Evolutionary conservation across 441 rosid genomes (phyloP), one percentile per base, ranked within the genome.

Genomic region (Populus hybrid): DNA sequence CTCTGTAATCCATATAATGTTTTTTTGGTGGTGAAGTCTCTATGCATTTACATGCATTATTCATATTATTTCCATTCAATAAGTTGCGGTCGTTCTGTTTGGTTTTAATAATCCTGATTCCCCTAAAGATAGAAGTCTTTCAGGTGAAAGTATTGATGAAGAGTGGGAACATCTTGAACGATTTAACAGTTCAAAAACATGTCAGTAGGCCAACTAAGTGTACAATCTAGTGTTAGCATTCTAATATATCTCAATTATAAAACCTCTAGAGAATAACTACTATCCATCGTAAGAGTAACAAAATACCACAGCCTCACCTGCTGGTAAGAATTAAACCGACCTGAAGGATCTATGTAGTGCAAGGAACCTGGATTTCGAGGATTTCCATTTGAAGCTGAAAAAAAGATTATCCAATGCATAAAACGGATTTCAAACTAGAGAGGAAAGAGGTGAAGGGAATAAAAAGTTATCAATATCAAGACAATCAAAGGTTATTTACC

Each of bases 321-420:
- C 80, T 94, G 98, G 83, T 94, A 94, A 69, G 95, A 83, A 87
- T 94, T 94, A 79, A 87, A 79, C 67, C 85, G 81, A 75, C 98
- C 93, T 2, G 90, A 89, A 78, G 93, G 94, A 85, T 91, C 95
- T 77, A 88, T 86, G 84, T 91, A 90, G 83, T 94, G 98, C 88
- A 94, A 81, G 42, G 98, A 94, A 83, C 81, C 84, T 74, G 85
- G 83, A 85, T 28, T 78, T 63, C 67, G 86, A 66, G 98, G 97
- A 85, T 86, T 87, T 67, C 97, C 97, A 85, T 94, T 94, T 69
- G 73, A 81, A 66, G 67, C 64, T 73, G 20, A 18, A 73, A 35
- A 4, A 11, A 30, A 0, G 28, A 59, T 11, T 59, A 21, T 0
- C 20, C 67, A 30, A 40, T 38, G 59, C 20, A 40, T 24, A 26